A percentile compares a stretch with the other conserved stretches of the same genome.
phyloP scores from a whole-genome alignment of 2,329 filamentous ascomycete genomes.

The Aspergillus hortae region DNA sequence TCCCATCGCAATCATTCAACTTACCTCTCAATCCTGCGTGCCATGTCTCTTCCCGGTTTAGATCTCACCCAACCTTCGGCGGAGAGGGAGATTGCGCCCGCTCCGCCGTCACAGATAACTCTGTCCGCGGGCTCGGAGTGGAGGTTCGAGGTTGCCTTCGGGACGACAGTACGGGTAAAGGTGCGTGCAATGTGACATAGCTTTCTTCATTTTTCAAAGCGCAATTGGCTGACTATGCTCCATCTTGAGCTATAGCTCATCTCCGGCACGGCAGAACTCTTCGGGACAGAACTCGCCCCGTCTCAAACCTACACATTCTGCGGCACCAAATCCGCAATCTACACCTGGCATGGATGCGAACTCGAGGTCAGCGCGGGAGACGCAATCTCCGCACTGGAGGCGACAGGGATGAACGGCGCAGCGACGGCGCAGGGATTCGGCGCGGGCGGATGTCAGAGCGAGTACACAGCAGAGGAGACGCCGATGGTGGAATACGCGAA shows the following conservation, averaged over 20 bases:
- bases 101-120: constrained; percentile 45
- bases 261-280: constrained; percentile 83
- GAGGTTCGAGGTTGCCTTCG: constrained; percentile 68
- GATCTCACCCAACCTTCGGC: constrained; percentile 64
- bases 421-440: constrained; percentile 27
- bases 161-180: constrained; percentile 51
- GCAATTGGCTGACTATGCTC: constrained; percentile 1
- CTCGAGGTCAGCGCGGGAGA: constrained; percentile 69
- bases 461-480: constrained; percentile 73
- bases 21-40: constrained; percentile 11
- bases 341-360: constrained; percentile 86
- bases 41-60: constrained; percentile 72
- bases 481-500: constrained; percentile 79
- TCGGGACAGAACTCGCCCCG: constrained; percentile 86
- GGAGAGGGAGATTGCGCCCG: constrained; percentile 34
- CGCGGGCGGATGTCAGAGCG: constrained; percentile 62
- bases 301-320: constrained; percentile 77
- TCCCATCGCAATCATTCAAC: not conserved
- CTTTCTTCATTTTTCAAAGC: not conserved
- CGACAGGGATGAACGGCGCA: constrained; percentile 19
- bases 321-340: constrained; percentile 80
- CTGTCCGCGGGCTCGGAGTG: constrained; percentile 69
- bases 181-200: constrained; percentile 29
- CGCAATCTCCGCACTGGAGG: constrained; percentile 39
- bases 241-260: constrained; percentile 52